Base-by-base conservation (phyloP, 768 basidiomycete species). In the Lentinula guzmanii region DNA sequence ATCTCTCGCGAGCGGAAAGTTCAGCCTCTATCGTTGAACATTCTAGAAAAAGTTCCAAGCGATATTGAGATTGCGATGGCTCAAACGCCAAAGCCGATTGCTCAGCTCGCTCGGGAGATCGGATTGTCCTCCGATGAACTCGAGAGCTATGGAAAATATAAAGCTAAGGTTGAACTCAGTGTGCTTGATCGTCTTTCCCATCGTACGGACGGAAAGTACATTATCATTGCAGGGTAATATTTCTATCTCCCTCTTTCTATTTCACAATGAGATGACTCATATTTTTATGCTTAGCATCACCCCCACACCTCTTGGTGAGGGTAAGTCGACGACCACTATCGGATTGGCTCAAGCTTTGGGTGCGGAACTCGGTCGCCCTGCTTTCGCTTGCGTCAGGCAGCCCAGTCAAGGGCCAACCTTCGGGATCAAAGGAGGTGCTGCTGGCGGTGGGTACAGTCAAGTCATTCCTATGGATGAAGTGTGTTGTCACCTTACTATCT, bases 351-450 rank as follows among this genome's bases (percentile, higher is more conserved):
- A 99, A 71, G 96, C 96, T 35, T 82, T 99, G 62, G 94, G 94
- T 46, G 97, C 95, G 51, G 94, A 97, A 72, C 85, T 98, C 39
- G 87, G 88, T 62, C 93, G 95, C 60, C 89, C 93, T 35, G 84
- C 94, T 9, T 98, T 97, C 72, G 96, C 97, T 51, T 97, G 95
- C 72, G 95, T 98, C 24, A 89, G 96, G 60, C 97, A 99, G 71
- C 97, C 97, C 4, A 95, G 93, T 76, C 96, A 99, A 74, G 96
- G 97, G 11, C 96, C 96, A 37, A 98, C 96, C 0, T 99, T 98
- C 71, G 96, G 96, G 66, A 97, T 99, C 80, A 99, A 99, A 75
- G 96, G 96, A 66, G 97, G 96, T 68, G 96, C 96, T 41, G 96
- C 96, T 46, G 96, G 97, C 43, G 96, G 96, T 63, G 96, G 96